Conservation (phyloP, 2,329 filamentous ascomycete species). For the Ascochyta koolunga region DNA sequence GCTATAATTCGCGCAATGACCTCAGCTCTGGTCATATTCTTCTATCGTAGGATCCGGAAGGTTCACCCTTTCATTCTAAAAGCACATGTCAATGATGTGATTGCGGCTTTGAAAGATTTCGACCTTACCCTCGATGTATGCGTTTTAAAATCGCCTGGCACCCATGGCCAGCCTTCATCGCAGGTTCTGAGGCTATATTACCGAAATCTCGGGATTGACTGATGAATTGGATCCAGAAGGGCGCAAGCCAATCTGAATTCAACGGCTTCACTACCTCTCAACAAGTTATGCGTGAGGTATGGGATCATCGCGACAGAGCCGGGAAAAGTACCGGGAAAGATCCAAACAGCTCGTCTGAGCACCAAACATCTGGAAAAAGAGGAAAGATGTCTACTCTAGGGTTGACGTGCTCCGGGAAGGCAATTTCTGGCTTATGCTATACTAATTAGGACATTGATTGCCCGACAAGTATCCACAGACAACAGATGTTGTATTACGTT, state of each 20-base stretch:
- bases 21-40: constrained; percentile 50
- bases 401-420: constrained; percentile 15
- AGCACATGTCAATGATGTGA: constrained; percentile 39
- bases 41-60: constrained; percentile 51
- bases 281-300: constrained; percentile 21
- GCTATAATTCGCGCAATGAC: constrained; percentile 50
- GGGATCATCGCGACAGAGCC: constrained; percentile 14
- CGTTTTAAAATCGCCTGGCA: constrained; percentile 16
- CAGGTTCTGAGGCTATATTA: constrained; percentile 23
- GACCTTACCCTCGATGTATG: constrained; percentile 14
- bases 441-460: background rate
- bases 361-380: background rate
- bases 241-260: constrained; percentile 13
- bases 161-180: constrained; percentile 28
- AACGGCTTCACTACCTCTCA: constrained; percentile 13
- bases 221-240: constrained; percentile 23
- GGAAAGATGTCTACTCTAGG: constrained; percentile 13
- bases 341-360: background rate
- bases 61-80: constrained; percentile 50
- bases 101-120: constrained; percentile 19
- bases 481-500: too few relatives aligned
- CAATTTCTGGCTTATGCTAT: constrained; percentile 20
- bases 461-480: background rate
- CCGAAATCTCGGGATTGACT: constrained; percentile 17
- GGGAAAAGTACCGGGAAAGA: background rate